phyloP scores from a whole-genome alignment of 495 filamentous ascomycete species.

The Cryomyces antarcticus region DNA sequence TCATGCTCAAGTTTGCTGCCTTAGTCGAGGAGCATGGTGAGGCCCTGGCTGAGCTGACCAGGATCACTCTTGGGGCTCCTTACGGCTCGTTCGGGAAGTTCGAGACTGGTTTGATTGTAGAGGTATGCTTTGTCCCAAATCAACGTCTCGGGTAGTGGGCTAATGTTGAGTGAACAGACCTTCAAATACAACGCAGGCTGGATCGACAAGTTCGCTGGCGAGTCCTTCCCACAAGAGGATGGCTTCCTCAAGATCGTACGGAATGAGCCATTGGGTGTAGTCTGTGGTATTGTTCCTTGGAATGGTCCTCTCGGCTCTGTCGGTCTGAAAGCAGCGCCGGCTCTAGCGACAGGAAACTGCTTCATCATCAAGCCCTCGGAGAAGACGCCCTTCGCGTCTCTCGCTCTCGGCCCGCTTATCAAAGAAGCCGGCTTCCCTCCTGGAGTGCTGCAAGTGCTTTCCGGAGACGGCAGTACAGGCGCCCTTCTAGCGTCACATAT shows the following conservation, averaged over 20 bases:
- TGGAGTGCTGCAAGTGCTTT: constrained; percentile 22
- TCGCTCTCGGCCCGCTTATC: constrained; percentile 12
- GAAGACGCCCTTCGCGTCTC: constrained; percentile 14
- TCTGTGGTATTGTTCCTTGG: constrained; percentile 26
- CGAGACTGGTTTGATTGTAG: constrained; percentile 12
- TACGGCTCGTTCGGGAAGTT: constrained; percentile 11
- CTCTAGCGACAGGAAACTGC: constrained; percentile 25
- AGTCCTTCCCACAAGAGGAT: constrained; percentile 23
- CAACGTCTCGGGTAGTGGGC: background rate
- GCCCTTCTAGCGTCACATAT: constrained; percentile 21
- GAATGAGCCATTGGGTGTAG: constrained; percentile 22
- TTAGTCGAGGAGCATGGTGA: constrained; percentile 18
- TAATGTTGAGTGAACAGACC: background rate
- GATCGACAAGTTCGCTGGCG: constrained; percentile 26
- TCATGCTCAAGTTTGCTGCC: constrained; percentile 21
- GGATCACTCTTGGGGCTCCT: constrained; percentile 19
- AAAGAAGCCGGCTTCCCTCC: constrained; percentile 21
- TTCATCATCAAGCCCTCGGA: constrained; percentile 11
- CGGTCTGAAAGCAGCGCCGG: constrained; percentile 24
- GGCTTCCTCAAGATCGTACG: constrained; percentile 25
- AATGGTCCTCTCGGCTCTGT: constrained; percentile 19
- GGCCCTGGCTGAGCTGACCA: constrained; percentile 16
- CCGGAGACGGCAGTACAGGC: constrained; percentile 18
- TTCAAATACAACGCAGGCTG: constrained; percentile 24
- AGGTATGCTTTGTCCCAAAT: constrained; percentile 5